Evolutionary conservation across 2,329 filamentous ascomycete species (phyloP).

Genomic region (Stagonosporopsis tanaceti): DNA sequence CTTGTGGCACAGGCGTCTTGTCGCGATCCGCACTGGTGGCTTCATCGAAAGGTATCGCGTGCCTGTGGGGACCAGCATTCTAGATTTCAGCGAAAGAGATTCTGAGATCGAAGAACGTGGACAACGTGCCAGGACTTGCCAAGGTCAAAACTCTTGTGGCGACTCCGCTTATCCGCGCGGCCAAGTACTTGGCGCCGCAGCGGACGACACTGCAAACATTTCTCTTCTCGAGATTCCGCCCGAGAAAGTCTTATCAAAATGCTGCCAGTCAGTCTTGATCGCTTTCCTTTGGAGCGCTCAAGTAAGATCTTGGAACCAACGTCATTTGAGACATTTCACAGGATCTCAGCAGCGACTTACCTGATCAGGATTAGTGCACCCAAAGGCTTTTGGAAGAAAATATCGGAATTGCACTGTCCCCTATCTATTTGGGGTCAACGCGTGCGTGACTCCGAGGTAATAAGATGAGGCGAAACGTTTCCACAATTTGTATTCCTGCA

Average conservation of each 20-base stretch:
- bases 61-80: background rate
- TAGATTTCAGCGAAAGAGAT: slow-evolving; percentile 6
- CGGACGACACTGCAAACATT: slow-evolving; percentile 1
- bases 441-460: background rate
- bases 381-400: background rate
- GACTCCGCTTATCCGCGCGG: slow-evolving; percentile 8
- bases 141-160: background rate
- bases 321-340: background rate
- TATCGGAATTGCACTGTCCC: background rate
- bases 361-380: background rate
- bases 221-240: background rate
- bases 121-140: background rate
- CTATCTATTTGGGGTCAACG: background rate
- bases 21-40: background rate
- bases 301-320: background rate
- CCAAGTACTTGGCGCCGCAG: slow-evolving; percentile 14
- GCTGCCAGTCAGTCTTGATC: background rate
- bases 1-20: background rate
- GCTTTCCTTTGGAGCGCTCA: background rate
- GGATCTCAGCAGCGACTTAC: background rate
- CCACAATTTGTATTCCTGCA: background rate
- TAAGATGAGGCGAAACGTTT: background rate
- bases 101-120: slow-evolving; percentile 10
- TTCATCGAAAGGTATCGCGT: slow-evolving; percentile 4
- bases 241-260: background rate